These are phyloP conservation scores for Hericium rajendrae DNA, from an alignment of 768 basidiomycete species.

Conservation along the genomic window DNA sequence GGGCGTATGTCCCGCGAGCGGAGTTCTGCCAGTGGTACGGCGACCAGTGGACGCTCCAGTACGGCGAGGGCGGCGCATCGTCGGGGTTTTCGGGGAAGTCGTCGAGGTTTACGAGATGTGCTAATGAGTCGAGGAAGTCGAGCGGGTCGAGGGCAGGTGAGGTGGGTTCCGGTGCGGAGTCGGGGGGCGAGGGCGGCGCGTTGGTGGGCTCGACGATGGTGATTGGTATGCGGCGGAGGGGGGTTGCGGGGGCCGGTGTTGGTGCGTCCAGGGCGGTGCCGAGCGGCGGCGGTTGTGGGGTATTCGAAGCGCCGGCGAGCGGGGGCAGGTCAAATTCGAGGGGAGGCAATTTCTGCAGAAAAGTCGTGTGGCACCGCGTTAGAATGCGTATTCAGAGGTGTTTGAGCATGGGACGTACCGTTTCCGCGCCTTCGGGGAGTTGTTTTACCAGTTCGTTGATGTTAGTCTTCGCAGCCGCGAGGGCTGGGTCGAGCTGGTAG, in stretches of 20 bases:
- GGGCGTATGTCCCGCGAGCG: constrained; percentile 48
- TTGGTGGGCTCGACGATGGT: constrained; percentile 37
- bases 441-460: constrained; percentile 36
- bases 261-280: background rate
- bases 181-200: constrained; percentile 5
- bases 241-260: constrained; percentile 7
- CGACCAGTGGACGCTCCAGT: constrained; percentile 17
- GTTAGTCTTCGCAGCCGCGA: constrained; percentile 55
- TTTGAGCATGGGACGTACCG: constrained; percentile 1
- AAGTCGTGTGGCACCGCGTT: background rate
- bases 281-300: background rate
- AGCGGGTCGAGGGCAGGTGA: background rate
- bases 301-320: constrained; percentile 10
- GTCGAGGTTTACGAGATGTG: constrained; percentile 7
- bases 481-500: constrained; percentile 52
- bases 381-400: background rate
- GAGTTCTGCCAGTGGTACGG: constrained; percentile 54
- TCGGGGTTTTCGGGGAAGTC: constrained; percentile 5
- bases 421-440: constrained; percentile 24
- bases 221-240: constrained; percentile 56
- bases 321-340: constrained; percentile 1
- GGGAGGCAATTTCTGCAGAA: constrained; percentile 20
- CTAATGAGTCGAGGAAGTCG: constrained; percentile 9
- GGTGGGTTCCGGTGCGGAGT: background rate
- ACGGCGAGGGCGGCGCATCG: constrained; percentile 4